These are phyloP conservation scores for Nemania abortiva DNA, from an alignment of 2,329 filamentous ascomycete genomes.

Conservation along the genomic window DNA sequence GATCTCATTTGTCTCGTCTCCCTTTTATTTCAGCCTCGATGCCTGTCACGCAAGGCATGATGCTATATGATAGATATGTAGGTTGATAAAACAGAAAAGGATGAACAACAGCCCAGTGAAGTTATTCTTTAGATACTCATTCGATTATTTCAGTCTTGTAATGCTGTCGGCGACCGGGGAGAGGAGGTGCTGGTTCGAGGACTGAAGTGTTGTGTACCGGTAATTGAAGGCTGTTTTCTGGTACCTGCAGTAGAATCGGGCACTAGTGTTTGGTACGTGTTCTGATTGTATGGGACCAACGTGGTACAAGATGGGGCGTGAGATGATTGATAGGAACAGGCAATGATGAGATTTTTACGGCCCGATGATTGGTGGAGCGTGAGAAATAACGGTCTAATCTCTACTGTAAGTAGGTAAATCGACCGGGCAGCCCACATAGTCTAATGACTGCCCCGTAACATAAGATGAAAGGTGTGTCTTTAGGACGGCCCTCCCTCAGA, in stretches of 20 bases:
- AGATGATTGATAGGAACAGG: slow-evolving; percentile 32
- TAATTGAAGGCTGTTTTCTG: background rate
- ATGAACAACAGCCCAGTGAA: too few relatives aligned
- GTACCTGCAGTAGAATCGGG: background rate
- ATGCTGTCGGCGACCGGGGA: too few relatives aligned
- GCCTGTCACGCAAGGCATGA: slow-evolving; percentile 3
- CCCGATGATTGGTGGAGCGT: slow-evolving; percentile 15
- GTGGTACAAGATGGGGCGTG: slow-evolving; percentile 24
- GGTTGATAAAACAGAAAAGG: background rate
- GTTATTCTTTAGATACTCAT: too few relatives aligned
- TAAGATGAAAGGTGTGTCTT: too few relatives aligned
- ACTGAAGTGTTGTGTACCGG: background rate
- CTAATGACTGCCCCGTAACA: slow-evolving; percentile 1
- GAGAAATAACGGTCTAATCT: background rate
- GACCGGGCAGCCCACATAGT: slow-evolving; percentile 2
- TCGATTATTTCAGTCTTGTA: too few relatives aligned
- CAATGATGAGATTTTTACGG: slow-evolving; percentile 9
- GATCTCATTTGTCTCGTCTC: slow-evolving; percentile 19
- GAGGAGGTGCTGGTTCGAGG: background rate
- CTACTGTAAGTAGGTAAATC: background rate
- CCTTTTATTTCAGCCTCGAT: background rate
- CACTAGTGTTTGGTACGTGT: background rate
- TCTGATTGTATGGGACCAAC: slow-evolving; percentile 25
- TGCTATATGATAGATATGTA: background rate
- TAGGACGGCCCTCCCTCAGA: too few relatives aligned